Evolutionary conservation across 2,329 filamentous ascomycete species (phyloP).

Genomic region (Paraphoma sp.): DNA sequence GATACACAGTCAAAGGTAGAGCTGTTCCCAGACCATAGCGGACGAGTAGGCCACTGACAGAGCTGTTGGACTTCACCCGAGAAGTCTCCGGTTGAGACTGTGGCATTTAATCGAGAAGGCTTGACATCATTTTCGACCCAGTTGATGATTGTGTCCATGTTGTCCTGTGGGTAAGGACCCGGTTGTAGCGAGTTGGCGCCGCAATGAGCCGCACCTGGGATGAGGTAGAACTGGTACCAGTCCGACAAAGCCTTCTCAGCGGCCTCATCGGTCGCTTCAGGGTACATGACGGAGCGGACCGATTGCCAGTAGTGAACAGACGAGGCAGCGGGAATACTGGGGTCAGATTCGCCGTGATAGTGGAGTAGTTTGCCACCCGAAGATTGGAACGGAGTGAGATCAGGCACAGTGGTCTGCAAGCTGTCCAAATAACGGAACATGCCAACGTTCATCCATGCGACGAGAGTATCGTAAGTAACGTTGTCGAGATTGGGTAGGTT

Average conservation of each 20-base stretch:
- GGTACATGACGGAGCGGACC: slow-evolving; percentile 60
- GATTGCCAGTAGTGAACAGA: slow-evolving; percentile 64
- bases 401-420: slow-evolving; percentile 62
- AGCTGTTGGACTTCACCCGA: slow-evolving; percentile 49
- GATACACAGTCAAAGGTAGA: slow-evolving; percentile 47
- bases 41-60: slow-evolving; percentile 53
- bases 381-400: slow-evolving; percentile 58
- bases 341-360: slow-evolving; percentile 65
- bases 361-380: slow-evolving; percentile 64
- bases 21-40: slow-evolving; percentile 47
- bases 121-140: slow-evolving; percentile 60
- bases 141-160: slow-evolving; percentile 47
- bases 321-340: slow-evolving; percentile 59
- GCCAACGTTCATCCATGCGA: slow-evolving; percentile 61
- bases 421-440: slow-evolving; percentile 58
- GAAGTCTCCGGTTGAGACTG: slow-evolving; percentile 27
- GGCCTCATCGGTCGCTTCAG: slow-evolving; percentile 47
- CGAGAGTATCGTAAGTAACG: slow-evolving; percentile 64
- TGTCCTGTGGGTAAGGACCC: slow-evolving; percentile 54
- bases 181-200: slow-evolving; percentile 26
- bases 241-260: slow-evolving; percentile 53
- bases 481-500: slow-evolving; percentile 24
- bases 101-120: slow-evolving; percentile 55
- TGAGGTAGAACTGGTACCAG: slow-evolving; percentile 63
- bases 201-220: slow-evolving; percentile 63